Conservation (phyloP, 2,329 filamentous ascomycete genomes). For the Penicillium sp. region DNA sequence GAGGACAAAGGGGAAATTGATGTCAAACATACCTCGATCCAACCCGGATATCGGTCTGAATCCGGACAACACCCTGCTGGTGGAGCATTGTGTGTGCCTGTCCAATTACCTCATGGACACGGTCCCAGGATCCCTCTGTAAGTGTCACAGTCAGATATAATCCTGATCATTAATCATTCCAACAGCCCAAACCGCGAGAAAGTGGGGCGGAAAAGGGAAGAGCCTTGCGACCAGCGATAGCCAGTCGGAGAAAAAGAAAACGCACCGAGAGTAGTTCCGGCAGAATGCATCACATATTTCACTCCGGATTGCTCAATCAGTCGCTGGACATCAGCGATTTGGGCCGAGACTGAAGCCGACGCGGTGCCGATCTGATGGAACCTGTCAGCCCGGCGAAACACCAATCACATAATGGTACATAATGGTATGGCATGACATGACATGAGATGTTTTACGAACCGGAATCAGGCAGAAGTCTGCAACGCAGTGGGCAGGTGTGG, state of each 20-base stretch:
- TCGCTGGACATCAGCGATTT: slow-evolving; percentile 86
- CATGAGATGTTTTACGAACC: slow-evolving; percentile 46
- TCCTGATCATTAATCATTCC: neutral
- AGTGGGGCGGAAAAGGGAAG: neutral
- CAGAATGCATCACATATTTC: slow-evolving; percentile 86
- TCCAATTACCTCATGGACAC: slow-evolving; percentile 81
- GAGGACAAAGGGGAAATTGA: neutral
- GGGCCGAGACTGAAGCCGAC: slow-evolving; percentile 71
- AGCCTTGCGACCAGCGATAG: neutral
- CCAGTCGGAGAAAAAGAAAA: neutral
- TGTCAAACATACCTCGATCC: slow-evolving; percentile 66
- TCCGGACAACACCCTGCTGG: slow-evolving; percentile 71
- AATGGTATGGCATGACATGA: neutral
- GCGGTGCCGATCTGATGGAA: slow-evolving; percentile 71
- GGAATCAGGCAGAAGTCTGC: slow-evolving; percentile 93
- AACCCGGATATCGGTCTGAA: slow-evolving; percentile 86
- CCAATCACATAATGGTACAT: too few relatives aligned
- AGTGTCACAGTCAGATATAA: neutral
- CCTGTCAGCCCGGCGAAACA: neutral
- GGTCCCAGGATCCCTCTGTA: slow-evolving; percentile 85
- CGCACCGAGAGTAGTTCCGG: slow-evolving; percentile 85
- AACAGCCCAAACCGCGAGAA: neutral
- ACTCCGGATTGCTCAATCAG: slow-evolving; percentile 79
- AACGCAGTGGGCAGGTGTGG: slow-evolving; percentile 72
- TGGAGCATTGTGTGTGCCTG: slow-evolving; percentile 80